Conservation (phyloP, 2,329 filamentous ascomycete genomes). For the Chaetomiaceae sp. region DNA sequence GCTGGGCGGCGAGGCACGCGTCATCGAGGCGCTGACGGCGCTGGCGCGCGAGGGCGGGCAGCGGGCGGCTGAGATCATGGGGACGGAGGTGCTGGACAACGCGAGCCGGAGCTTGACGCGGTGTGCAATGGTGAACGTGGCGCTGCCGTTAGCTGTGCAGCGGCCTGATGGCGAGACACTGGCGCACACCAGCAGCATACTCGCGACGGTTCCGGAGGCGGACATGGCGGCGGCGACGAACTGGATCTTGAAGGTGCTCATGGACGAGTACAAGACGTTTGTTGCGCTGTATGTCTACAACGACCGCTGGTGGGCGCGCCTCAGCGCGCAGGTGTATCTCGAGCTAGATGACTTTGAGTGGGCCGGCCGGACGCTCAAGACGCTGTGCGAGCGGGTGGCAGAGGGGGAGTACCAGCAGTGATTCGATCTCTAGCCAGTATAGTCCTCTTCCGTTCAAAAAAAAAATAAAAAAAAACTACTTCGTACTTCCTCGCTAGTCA, state of each 20-base stretch:
- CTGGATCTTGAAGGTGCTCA: conserved; percentile 53
- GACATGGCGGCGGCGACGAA: conserved; percentile 37
- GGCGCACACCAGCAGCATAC: conserved; percentile 25
- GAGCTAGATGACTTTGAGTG: conserved; percentile 72
- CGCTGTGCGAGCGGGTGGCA: conserved; percentile 37
- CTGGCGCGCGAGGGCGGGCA: conserved; percentile 60
- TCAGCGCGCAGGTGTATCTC: conserved; percentile 82
- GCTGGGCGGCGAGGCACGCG: conserved; percentile 67
- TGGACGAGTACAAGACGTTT: conserved; percentile 63
- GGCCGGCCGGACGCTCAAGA: conserved; percentile 53
- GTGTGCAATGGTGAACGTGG: conserved; percentile 68
- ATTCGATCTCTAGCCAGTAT: not conserved
- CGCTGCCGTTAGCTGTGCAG: conserved; percentile 54
- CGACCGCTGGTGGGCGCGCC: conserved; percentile 59
- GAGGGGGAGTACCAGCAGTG: conserved; percentile 21
- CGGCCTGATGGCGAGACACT: conserved; percentile 7
- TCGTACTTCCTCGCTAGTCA: no score
- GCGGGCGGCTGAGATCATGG: conserved; percentile 54
- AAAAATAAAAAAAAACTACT: no score
- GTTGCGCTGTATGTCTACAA: conserved; percentile 57
- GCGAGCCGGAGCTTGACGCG: conserved; percentile 51
- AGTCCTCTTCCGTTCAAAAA: no score
- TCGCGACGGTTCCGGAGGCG: conserved; percentile 24
- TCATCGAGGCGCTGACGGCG: conserved; percentile 55
- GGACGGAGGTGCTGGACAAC: conserved; percentile 69